These are phyloP conservation scores for Globisporangium canariense DNA, from an alignment of 352 stramenopile genomes.

Conservation along the genomic window DNA sequence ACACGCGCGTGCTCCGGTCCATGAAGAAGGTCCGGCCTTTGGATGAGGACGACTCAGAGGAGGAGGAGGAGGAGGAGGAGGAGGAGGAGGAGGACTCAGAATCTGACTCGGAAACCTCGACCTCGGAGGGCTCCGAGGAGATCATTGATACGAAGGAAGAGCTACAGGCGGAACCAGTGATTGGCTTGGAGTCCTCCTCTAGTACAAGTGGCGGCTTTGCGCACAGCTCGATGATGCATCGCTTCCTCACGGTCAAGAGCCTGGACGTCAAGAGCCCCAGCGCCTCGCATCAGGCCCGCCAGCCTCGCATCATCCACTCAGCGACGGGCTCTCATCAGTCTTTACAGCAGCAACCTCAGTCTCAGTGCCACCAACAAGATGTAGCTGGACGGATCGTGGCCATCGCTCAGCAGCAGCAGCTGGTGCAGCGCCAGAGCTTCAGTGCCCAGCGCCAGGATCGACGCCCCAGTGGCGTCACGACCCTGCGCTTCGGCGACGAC, in stretches of 20 bases:
- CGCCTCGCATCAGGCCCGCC: background rate
- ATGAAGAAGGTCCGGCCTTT: constrained; percentile 45
- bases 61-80: constrained; percentile 33
- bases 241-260: constrained; percentile 15
- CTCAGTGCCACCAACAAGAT: background rate
- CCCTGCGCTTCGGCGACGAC: constrained; percentile 22
- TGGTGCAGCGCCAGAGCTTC: constrained; percentile 8
- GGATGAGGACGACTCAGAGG: constrained; percentile 39
- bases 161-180: background rate
- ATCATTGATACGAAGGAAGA: background rate
- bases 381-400: background rate
- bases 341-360: background rate
- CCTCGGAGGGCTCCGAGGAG: constrained; percentile 12
- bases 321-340: constrained; percentile 2
- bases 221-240: constrained; percentile 14
- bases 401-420: constrained; percentile 15
- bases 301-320: constrained; percentile 10
- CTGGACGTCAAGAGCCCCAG: background rate
- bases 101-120: constrained; percentile 1
- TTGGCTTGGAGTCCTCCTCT: background rate
- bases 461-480: constrained; percentile 27
- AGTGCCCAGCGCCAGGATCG: constrained; percentile 15
- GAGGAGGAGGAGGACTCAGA: constrained; percentile 36
- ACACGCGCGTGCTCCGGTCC: constrained; percentile 35
- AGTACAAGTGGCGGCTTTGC: background rate